These are phyloP conservation scores for Crithidia fasciculata DNA, from an alignment of 208 protist species.

Conservation along the genomic window DNA sequence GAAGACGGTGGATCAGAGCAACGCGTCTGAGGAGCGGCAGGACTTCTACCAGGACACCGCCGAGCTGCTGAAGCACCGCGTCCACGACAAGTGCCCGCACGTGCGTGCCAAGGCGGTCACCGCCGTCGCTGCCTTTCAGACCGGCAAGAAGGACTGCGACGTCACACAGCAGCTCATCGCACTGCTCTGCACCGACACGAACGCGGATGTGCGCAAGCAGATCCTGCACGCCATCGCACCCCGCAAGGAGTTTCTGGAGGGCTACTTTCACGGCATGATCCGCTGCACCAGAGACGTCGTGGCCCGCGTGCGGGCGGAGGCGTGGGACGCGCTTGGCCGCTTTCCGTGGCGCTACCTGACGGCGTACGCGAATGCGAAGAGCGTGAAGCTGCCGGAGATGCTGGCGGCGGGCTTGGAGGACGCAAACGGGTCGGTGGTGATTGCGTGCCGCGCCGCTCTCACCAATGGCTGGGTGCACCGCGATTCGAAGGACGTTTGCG, in stretches of 20 bases:
- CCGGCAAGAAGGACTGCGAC: constrained; percentile 83
- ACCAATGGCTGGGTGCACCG: constrained; percentile 89
- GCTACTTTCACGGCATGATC: constrained; percentile 89
- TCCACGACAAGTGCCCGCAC: constrained; percentile 77
- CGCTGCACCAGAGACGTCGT: constrained; percentile 79
- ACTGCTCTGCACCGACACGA: constrained; percentile 78
- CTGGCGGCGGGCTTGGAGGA: constrained; percentile 71
- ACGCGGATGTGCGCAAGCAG: constrained; percentile 82
- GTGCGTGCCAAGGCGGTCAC: constrained; percentile 77
- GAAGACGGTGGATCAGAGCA: constrained; percentile 77
- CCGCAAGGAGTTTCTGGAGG: constrained; percentile 87
- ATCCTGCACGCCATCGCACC: constrained; percentile 74
- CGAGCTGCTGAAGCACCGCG: constrained; percentile 80
- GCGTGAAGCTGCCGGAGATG: constrained; percentile 50
- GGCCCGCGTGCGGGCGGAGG: constrained; percentile 77
- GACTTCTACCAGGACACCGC: constrained; percentile 83
- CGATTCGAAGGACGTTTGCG: constrained; percentile 71
- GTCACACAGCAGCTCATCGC: constrained; percentile 88
- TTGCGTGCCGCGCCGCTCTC: constrained; percentile 78
- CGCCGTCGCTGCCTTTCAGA: constrained; percentile 79
- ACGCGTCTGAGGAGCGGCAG: constrained; percentile 81
- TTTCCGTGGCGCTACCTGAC: constrained; percentile 88
- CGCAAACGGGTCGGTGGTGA: constrained; percentile 63
- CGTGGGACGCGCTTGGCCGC: constrained; percentile 85
- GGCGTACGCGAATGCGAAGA: constrained; percentile 74